These are phyloP conservation scores for Arthrobotrys conoides DNA, from an alignment of 2,329 filamentous ascomycete species.

Conservation along the genomic window DNA sequence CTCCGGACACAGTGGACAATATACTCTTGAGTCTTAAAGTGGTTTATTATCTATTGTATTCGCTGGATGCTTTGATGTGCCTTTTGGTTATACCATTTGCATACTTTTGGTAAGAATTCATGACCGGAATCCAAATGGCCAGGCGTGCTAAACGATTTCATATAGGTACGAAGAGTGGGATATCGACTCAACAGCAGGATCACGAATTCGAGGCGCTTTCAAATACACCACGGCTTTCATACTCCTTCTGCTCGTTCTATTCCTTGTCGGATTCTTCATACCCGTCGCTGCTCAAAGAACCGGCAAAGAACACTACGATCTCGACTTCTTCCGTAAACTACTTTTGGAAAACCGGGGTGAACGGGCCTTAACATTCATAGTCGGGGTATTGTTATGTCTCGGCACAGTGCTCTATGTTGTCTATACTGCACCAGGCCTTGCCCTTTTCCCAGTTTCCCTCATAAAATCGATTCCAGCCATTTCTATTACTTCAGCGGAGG, in stretches of 20 bases:
- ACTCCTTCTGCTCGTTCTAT: conserved; percentile 82
- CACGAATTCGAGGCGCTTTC: conserved; percentile 83
- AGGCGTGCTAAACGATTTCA: neutral
- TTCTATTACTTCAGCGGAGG: conserved; percentile 83
- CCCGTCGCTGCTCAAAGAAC: conserved; percentile 79
- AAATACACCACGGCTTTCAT: conserved; percentile 94
- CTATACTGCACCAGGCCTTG: conserved; percentile 90
- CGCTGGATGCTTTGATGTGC: conserved; percentile 89
- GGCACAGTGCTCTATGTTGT: conserved; percentile 88
- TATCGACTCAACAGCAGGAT: conserved; percentile 78
- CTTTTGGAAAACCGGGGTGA: conserved; percentile 90
- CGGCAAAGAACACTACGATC: conserved; percentile 77
- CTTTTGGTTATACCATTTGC: conserved; percentile 92
- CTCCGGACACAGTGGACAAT: conserved; percentile 80
- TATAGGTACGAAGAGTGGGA: conserved; percentile 86
- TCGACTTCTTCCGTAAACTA: conserved; percentile 92
- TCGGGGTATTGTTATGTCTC: conserved; percentile 88
- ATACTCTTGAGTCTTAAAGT: conserved; percentile 86
- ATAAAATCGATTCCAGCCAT: conserved; percentile 92
- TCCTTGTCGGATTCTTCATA: conserved; percentile 93
- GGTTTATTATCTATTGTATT: conserved; percentile 94
- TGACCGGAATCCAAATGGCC: no score
- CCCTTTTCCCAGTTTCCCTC: conserved; percentile 87
- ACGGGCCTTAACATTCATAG: conserved; percentile 88
- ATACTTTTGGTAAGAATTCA: conserved; percentile 80